phyloP scores from a whole-genome alignment of 2,329 filamentous ascomycete species.

The Zymoseptoria passerinii region DNA sequence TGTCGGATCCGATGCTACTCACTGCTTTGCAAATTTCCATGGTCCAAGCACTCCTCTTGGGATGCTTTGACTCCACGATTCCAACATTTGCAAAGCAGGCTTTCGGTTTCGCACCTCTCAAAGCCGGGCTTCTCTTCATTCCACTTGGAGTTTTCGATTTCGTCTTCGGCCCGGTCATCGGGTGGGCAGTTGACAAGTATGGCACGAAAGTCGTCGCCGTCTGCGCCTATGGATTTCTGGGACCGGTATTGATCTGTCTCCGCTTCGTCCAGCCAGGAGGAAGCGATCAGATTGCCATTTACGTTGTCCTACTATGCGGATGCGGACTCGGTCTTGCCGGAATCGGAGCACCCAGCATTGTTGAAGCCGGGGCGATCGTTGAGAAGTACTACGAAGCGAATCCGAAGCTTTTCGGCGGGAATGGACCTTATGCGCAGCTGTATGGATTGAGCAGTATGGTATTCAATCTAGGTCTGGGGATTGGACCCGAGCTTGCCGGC shows the following conservation, averaged over 20 bases:
- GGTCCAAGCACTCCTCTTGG: slow-evolving; percentile 37
- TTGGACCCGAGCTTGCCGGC: slow-evolving; percentile 53
- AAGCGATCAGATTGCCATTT: slow-evolving; percentile 37
- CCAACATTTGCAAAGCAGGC: slow-evolving; percentile 37
- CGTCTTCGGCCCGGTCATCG: slow-evolving; percentile 39
- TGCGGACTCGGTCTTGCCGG: slow-evolving; percentile 46
- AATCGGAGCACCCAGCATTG: slow-evolving; percentile 47
- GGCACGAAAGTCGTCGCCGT: slow-evolving; percentile 38
- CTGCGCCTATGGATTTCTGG: slow-evolving; percentile 36
- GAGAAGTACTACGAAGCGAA: slow-evolving; percentile 50
- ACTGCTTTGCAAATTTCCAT: slow-evolving; percentile 35
- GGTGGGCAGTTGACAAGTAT: slow-evolving; percentile 41
- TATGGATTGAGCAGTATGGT: slow-evolving; percentile 58
- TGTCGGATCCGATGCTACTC: slow-evolving; percentile 35
- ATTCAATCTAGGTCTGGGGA: slow-evolving; percentile 50
- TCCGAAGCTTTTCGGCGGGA: slow-evolving; percentile 45
- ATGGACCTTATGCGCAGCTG: slow-evolving; percentile 56
- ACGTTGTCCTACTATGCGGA: slow-evolving; percentile 38
- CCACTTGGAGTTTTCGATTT: slow-evolving; percentile 39
- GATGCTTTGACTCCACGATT: slow-evolving; percentile 42
- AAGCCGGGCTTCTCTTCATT: slow-evolving; percentile 40
- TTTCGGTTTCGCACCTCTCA: slow-evolving; percentile 39
- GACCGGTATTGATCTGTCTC: slow-evolving; percentile 37
- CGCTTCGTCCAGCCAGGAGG: slow-evolving; percentile 37
- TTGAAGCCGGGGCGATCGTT: slow-evolving; percentile 49